Conservation (phyloP, 805 yeast species). For the Candida alai region DNA sequence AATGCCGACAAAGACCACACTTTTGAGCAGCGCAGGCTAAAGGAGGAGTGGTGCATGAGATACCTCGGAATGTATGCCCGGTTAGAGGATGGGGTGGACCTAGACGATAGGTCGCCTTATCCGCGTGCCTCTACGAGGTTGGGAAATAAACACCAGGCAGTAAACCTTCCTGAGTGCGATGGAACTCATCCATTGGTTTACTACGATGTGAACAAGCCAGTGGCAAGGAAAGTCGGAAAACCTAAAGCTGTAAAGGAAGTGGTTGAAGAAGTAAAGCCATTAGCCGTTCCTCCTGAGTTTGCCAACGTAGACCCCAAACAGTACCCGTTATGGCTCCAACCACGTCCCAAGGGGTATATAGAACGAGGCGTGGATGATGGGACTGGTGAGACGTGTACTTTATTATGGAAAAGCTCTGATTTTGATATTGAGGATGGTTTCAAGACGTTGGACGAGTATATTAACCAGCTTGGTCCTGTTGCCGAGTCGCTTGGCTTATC, state of each 20-base stretch:
- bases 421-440: conserved; percentile 24
- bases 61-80: conserved; percentile 73
- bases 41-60: conserved; percentile 80
- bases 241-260: conserved; percentile 15
- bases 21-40: conserved; percentile 44
- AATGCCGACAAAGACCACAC: conserved; percentile 40
- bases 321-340: conserved; percentile 73
- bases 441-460: conserved; percentile 46
- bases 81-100: conserved; percentile 72
- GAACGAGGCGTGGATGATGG: conserved; percentile 77
- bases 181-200: conserved; percentile 60
- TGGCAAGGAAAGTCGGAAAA: conserved; percentile 10
- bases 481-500: conserved; percentile 54
- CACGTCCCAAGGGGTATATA: conserved; percentile 72
- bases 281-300: conserved; percentile 48
- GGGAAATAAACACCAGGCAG: conserved; percentile 71
- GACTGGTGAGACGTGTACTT: conserved; percentile 46
- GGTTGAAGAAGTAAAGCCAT: conserved; percentile 17
- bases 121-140: conserved; percentile 77
- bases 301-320: conserved; percentile 39
- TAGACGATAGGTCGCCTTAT: conserved; percentile 68
- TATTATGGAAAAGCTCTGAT: conserved; percentile 60
- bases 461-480: conserved; percentile 50
- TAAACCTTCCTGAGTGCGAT: conserved; percentile 61
- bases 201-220: conserved; percentile 42